Evolutionary conservation across 2,329 filamentous ascomycete genomes (phyloP).

Genomic region (Celoporthe dispersa): DNA sequence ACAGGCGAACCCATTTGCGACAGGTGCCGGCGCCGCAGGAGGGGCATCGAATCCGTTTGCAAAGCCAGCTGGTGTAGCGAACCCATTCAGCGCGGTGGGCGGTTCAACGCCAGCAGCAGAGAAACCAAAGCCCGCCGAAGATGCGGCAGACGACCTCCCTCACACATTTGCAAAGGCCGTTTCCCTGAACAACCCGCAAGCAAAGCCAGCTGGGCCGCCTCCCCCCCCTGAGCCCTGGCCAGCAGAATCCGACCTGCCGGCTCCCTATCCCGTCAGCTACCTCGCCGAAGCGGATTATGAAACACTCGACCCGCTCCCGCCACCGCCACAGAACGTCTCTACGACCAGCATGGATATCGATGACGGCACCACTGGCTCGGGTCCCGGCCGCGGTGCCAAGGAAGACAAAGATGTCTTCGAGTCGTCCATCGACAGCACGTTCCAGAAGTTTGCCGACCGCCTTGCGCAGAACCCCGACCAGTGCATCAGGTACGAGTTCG

Average conservation of each 20-base stretch:
- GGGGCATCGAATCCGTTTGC: constrained; percentile 70
- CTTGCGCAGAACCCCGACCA: constrained; percentile 82
- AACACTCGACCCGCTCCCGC: constrained; percentile 68
- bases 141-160: constrained; percentile 47
- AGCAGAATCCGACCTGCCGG: constrained; percentile 62
- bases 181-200: constrained; percentile 65
- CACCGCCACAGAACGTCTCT: constrained; percentile 47
- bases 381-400: constrained; percentile 43
- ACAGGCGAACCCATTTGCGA: constrained; percentile 60
- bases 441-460: constrained; percentile 80
- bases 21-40: constrained; percentile 39
- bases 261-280: constrained; percentile 76
- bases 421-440: constrained; percentile 73
- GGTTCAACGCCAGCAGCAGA: constrained; percentile 39
- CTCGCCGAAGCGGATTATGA: constrained; percentile 91
- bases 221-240: constrained; percentile 77
- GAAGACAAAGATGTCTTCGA: constrained; percentile 77
- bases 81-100: constrained; percentile 44
- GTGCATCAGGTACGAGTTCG: constrained; percentile 79
- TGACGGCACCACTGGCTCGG: constrained; percentile 40
- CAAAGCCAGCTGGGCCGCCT: constrained; percentile 40
- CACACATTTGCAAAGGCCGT: constrained; percentile 77
- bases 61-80: constrained; percentile 43
- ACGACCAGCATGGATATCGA: constrained; percentile 56
- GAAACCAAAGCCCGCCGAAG: constrained; percentile 31